phyloP scores from a whole-genome alignment of 2,329 filamentous ascomycete genomes.

The Arachnomyces sp. region DNA sequence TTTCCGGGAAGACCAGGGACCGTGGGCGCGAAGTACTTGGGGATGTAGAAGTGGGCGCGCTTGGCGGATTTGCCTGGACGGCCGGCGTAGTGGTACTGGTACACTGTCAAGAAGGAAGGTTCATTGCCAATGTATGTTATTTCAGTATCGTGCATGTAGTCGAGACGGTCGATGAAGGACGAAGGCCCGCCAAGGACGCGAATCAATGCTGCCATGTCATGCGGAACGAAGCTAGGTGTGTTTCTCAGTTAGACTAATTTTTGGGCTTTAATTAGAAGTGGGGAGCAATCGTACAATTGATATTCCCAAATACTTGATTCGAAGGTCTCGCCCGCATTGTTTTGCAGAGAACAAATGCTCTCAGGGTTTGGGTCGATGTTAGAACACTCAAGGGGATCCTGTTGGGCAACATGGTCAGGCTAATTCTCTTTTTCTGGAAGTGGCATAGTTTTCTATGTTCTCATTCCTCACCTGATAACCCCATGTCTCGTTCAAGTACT shows the following conservation, averaged over 20 bases:
- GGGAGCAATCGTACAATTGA: slow-evolving; percentile 42
- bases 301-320: slow-evolving; percentile 32
- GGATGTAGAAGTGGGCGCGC: slow-evolving; percentile 58
- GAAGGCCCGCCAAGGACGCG: slow-evolving; percentile 51
- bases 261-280: slow-evolving; percentile 48
- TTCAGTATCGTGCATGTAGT: slow-evolving; percentile 56
- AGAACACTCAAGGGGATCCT: slow-evolving; percentile 42
- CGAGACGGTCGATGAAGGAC: slow-evolving; percentile 50
- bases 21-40: slow-evolving; percentile 50
- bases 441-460: slow-evolving; percentile 15
- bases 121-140: slow-evolving; percentile 62
- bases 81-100: slow-evolving; percentile 62
- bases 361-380: slow-evolving; percentile 45
- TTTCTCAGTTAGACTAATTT: slow-evolving; percentile 30
- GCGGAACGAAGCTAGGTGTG: slow-evolving; percentile 47
- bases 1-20: slow-evolving; percentile 58
- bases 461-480: slow-evolving; percentile 49
- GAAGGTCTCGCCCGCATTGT: slow-evolving; percentile 25
- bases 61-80: slow-evolving; percentile 46
- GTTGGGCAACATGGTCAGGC: slow-evolving; percentile 44
- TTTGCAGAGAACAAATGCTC: slow-evolving; percentile 26
- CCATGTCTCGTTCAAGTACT: slow-evolving; percentile 60
- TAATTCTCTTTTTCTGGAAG: slow-evolving; percentile 46
- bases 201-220: slow-evolving; percentile 48
- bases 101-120: slow-evolving; percentile 56